phyloP scores from a whole-genome alignment of 1,139 yeast species.

The Pichia sp. region DNA sequence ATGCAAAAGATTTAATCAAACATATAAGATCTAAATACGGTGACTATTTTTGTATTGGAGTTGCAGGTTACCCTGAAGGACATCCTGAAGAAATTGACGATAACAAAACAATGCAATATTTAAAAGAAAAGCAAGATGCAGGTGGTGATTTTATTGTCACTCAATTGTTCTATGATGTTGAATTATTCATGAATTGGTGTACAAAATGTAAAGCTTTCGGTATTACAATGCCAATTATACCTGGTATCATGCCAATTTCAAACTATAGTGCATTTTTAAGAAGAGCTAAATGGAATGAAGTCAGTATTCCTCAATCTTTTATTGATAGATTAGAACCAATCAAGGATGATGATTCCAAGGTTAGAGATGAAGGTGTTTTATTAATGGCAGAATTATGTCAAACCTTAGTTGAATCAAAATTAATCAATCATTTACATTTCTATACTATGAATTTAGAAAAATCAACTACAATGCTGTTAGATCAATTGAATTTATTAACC shows the following conservation, averaged over 20 bases:
- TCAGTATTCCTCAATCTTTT: conserved; percentile 70
- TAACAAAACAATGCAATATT: conserved; percentile 51
- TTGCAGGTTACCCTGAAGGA: conserved; percentile 66
- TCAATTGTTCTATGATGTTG: conserved; percentile 78
- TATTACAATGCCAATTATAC: conserved; percentile 81
- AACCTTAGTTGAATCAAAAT: conserved; percentile 62
- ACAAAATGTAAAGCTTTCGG: conserved; percentile 62
- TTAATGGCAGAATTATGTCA: conserved; percentile 80
- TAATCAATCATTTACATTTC: conserved; percentile 81
- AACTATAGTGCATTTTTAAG: conserved; percentile 88
- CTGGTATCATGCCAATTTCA: conserved; percentile 97
- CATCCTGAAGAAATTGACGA: conserved; percentile 72
- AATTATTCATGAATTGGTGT: conserved; percentile 80
- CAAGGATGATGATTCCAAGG: conserved; percentile 84
- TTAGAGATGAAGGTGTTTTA: conserved; percentile 80
- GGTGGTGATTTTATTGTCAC: conserved; percentile 93
- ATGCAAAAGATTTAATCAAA: conserved; percentile 77
- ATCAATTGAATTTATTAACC: conserved; percentile 54
- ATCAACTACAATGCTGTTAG: conserved; percentile 83
- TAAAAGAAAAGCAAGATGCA: conserved; percentile 84
- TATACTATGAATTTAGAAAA: conserved; percentile 95
- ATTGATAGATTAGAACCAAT: conserved; percentile 68
- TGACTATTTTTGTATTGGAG: conserved; percentile 43
- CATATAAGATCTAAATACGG: conserved; percentile 64
- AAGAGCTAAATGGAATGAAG: conserved; percentile 91